These are phyloP conservation scores for Neophaeococcomyces aloes DNA, from an alignment of 2,329 filamentous ascomycete species.

Conservation along the genomic window DNA sequence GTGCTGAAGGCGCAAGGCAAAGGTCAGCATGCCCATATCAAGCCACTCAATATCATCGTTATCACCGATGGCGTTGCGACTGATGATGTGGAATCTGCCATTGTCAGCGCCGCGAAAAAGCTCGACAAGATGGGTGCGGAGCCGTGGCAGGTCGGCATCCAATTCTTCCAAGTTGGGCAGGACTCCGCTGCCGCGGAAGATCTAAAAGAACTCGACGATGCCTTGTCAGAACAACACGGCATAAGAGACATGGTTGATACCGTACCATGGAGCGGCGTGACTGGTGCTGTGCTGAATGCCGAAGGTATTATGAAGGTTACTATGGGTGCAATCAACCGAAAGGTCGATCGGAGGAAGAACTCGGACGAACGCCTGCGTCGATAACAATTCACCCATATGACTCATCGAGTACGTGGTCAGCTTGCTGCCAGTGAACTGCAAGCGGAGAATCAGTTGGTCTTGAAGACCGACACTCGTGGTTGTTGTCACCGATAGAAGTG, in stretches of 20 bases:
- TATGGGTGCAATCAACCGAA: constrained; percentile 62
- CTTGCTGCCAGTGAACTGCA: too few relatives aligned
- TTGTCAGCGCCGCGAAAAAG: constrained; percentile 57
- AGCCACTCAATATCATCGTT: constrained; percentile 82
- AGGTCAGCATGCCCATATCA: constrained; percentile 38
- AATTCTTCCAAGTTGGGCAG: constrained; percentile 89
- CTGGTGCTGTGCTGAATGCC: constrained; percentile 46
- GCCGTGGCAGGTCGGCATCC: constrained; percentile 75
- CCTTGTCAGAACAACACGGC: constrained; percentile 45
- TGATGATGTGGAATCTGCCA: constrained; percentile 64
- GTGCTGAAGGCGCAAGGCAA: constrained; percentile 31
- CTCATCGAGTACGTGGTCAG: too few relatives aligned
- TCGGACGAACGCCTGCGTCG: not conserved
- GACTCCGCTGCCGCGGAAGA: constrained; percentile 55
- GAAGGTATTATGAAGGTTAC: constrained; percentile 72
- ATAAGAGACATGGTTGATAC: constrained; percentile 89
- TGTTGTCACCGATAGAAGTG: too few relatives aligned
- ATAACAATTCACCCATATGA: not conserved
- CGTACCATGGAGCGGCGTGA: constrained; percentile 55
- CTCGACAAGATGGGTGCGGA: constrained; percentile 61
- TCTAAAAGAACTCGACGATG: constrained; percentile 66
- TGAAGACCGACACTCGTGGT: too few relatives aligned
- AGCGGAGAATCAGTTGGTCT: too few relatives aligned
- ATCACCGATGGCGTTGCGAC: constrained; percentile 79
- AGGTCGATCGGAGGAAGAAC: constrained; percentile 43